Percentiles rank a stretch among this genome's conserved stretches.
phyloP scores from a whole-genome alignment of 2,329 filamentous ascomycete genomes.

The Metarhizium humberi region DNA sequence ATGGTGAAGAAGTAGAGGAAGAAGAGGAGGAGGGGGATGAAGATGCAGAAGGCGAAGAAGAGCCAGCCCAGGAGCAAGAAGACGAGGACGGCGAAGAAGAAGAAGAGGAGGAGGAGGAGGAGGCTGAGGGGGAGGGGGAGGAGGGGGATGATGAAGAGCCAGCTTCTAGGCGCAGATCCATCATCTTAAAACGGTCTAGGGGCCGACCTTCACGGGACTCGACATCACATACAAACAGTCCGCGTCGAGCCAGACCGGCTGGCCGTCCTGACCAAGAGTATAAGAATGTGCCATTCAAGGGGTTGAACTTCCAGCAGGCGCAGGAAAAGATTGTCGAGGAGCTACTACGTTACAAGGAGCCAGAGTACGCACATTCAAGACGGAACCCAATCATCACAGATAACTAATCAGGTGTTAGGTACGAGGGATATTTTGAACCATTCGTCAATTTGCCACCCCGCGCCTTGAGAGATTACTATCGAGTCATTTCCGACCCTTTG shows the following conservation, averaged over 20 bases:
- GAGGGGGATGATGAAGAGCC: slow-evolving; percentile 20
- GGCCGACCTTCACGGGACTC: slow-evolving; percentile 25
- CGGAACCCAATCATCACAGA: not conserved
- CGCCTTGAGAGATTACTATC: slow-evolving; percentile 75
- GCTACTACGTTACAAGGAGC: slow-evolving; percentile 58
- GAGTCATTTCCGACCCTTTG: slow-evolving; percentile 70
- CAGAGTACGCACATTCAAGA: slow-evolving; percentile 38
- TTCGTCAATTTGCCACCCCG: slow-evolving; percentile 73
- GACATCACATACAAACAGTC: slow-evolving; percentile 20
- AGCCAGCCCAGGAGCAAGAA: slow-evolving; percentile 20
- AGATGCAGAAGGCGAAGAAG: slow-evolving; percentile 20
- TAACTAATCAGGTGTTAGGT: slow-evolving; percentile 35
- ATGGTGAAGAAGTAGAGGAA: slow-evolving; percentile 19
- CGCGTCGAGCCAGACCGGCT: slow-evolving; percentile 26
- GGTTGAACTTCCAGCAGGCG: slow-evolving; percentile 71
- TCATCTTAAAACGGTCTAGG: slow-evolving; percentile 28
- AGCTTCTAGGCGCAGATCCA: slow-evolving; percentile 25
- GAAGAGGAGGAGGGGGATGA: slow-evolving; percentile 19
- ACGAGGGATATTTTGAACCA: slow-evolving; percentile 61
- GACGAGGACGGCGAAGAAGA: slow-evolving; percentile 19
- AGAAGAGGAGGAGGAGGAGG: slow-evolving; percentile 19
- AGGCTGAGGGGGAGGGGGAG: slow-evolving; percentile 18
- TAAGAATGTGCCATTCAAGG: slow-evolving; percentile 53
- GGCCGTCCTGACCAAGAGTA: slow-evolving; percentile 43
- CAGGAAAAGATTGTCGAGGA: slow-evolving; percentile 80